phyloP scores from a whole-genome alignment of 2,329 filamentous ascomycete species.

The Thermoascus crustaceus region DNA sequence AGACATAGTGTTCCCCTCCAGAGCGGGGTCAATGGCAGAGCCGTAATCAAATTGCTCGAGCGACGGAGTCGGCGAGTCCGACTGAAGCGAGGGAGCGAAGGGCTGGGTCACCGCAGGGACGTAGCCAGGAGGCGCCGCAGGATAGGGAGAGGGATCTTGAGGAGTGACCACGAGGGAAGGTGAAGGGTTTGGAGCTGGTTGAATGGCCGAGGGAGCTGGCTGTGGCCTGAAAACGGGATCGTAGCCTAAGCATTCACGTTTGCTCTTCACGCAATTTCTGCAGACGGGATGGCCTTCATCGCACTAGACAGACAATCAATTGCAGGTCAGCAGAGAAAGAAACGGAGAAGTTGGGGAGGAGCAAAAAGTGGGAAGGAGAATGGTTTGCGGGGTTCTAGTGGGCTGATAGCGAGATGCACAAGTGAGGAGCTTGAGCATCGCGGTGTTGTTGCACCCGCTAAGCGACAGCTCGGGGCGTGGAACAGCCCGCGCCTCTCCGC shows the following conservation, averaged over 20 bases:
- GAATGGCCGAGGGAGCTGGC: conserved; percentile 60
- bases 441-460: conserved; percentile 14
- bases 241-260: conserved; percentile 60
- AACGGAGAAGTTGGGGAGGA: conserved; percentile 9
- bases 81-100: conserved; percentile 30
- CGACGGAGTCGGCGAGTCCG: conserved; percentile 31
- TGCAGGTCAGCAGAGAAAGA: conserved; percentile 10
- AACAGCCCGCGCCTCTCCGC: conserved; percentile 9
- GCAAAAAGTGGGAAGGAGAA: conserved; percentile 9
- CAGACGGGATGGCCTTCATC: conserved; percentile 92
- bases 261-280: conserved; percentile 60
- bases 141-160: conserved; percentile 29
- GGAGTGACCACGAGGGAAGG: conserved; percentile 34
- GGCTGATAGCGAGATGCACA: conserved; percentile 16
- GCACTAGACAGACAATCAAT: conserved; percentile 53
- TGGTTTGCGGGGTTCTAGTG: conserved; percentile 10
- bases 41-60: conserved; percentile 50
- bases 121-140: conserved; percentile 32
- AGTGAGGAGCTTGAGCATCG: conserved; percentile 6
- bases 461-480: conserved; percentile 13
- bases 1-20: conserved; percentile 41
- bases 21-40: conserved; percentile 57
- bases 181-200: conserved; percentile 45
- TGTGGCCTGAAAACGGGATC: conserved; percentile 66
- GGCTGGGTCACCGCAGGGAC: conserved; percentile 32